Base-by-base conservation (phyloP, 306 rosid species). In the Rosa rugosa region DNA sequence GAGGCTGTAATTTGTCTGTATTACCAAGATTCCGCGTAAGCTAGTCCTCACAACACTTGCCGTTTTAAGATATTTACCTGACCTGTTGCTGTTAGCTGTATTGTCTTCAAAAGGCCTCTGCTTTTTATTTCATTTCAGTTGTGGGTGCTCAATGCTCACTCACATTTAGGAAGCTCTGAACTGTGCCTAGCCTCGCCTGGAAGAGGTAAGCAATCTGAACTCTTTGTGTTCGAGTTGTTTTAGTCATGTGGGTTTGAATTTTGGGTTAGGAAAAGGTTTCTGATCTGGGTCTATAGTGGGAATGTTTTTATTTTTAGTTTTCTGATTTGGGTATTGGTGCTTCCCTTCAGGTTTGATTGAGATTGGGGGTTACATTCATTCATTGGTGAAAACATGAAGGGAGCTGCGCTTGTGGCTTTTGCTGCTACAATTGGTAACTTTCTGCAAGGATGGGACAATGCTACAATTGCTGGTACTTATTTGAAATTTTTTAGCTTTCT, bases 381-480 rank as follows among this genome's bases (percentile, higher is more conserved):
- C 34, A 18, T 49, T 23, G 71, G 62, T 65, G 63, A 3, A 49
- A 73, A 45, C 76, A 93, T 93, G 98, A 91, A 82, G n/a, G 94
- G 97, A 63, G 94, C 93, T 14, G 90, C 78, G 20, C 72, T 93
- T 11, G 98, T 93, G 68, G 97, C 97, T 82, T 77, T 91, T 76
- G 98, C 97, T 14, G 98, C 98, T 72, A 80, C 98, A 73, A 82
- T 93, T 57, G 98, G 98, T 3, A 93, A 91, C 85, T 85, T 93
- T 54, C 91, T 93, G 22, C 97, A 93, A 75, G 98, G 98, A 83
- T 91, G 98, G 98, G 98, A 93, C 84, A 93, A 93, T 85, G 98
- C 98, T 75, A 88, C 94, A 80, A 93, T 93, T 81, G 98, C 98
- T 36, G 98, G 98, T 93, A 88, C 16, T 6, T 56, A 6, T 56